Conservation (phyloP, 2,329 filamentous ascomycete species). For the Didymella glomerata region DNA sequence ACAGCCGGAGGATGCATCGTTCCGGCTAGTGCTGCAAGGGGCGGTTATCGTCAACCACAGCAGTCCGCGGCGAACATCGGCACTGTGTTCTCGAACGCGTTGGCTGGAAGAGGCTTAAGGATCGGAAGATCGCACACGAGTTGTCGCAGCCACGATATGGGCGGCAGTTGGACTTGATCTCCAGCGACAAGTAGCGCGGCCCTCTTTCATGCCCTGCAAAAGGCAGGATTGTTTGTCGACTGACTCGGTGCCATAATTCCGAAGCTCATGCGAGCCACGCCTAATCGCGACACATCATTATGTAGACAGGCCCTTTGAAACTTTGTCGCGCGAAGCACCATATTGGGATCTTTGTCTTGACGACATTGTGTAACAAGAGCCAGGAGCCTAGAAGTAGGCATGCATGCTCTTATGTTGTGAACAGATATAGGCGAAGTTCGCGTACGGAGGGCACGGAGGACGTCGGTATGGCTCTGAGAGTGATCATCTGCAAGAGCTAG, state of each 20-base stretch:
- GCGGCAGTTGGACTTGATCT: slow-evolving; percentile 10
- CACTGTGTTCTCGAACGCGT: slow-evolving; percentile 24
- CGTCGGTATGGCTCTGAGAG: neutral
- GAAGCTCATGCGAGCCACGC: slow-evolving; percentile 16
- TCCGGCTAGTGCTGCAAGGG: slow-evolving; percentile 24
- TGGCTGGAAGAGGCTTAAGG: slow-evolving; percentile 21
- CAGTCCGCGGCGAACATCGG: slow-evolving; percentile 23
- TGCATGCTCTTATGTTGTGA: slow-evolving; percentile 11
- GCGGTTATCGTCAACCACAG: slow-evolving; percentile 30
- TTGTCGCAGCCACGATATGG: slow-evolving; percentile 26
- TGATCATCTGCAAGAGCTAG: slow-evolving; percentile 9
- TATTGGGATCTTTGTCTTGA: slow-evolving; percentile 1
- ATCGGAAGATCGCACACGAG: slow-evolving; percentile 21
- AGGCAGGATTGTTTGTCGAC: slow-evolving; percentile 13
- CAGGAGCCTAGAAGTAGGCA: slow-evolving; percentile 1
- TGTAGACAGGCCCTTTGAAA: neutral
- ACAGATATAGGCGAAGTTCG: slow-evolving; percentile 1
- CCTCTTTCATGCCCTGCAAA: slow-evolving; percentile 8
- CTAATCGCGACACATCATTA: neutral
- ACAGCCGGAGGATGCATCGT: slow-evolving; percentile 22
- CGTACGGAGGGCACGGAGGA: slow-evolving; percentile 1
- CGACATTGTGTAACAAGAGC: slow-evolving; percentile 9
- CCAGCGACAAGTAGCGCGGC: slow-evolving; percentile 15
- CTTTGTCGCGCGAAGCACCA: neutral
- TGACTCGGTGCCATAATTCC: slow-evolving; percentile 13